A percentile compares a stretch with the other conserved stretches of the same genome.
These are phyloP conservation scores for Hirsutella minnesotensis DNA, from an alignment of 2,329 filamentous ascomycete species.

Conservation along the genomic window DNA sequence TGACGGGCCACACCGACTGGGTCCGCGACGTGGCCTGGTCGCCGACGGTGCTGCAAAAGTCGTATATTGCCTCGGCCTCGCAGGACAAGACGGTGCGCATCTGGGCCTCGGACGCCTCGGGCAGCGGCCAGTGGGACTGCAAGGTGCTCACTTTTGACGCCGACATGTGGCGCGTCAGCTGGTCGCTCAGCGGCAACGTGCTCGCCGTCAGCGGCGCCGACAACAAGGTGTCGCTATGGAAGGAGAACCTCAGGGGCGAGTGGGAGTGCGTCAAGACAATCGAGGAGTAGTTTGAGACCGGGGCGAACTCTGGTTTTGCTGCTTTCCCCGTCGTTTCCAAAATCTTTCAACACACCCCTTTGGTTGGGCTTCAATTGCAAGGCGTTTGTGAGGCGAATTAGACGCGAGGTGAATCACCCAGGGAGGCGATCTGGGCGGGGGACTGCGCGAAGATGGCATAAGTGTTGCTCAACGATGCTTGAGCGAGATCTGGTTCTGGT, in stretches of 20 bases:
- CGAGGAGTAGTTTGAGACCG: constrained; percentile 51
- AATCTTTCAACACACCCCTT: no score
- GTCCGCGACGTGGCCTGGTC: constrained; percentile 96
- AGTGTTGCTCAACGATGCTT: no score
- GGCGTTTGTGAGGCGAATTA: constrained; percentile 22
- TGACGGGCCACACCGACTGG: constrained; percentile 87
- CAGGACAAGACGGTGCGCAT: constrained; percentile 97
- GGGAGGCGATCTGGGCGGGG: no score
- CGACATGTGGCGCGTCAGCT: constrained; percentile 91
- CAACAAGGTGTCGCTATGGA: constrained; percentile 96
- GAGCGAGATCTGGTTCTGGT: not conserved
- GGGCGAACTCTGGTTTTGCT: no score
- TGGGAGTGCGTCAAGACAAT: constrained; percentile 98
- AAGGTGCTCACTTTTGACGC: constrained; percentile 82
- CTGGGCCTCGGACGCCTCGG: constrained; percentile 65
- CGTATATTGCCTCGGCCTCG: constrained; percentile 88
- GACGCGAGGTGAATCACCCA: not conserved
- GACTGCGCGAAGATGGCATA: no score
- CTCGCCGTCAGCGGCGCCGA: constrained; percentile 87
- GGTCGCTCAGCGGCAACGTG: constrained; percentile 94
- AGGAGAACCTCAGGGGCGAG: constrained; percentile 91
- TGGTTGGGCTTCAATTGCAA: constrained; percentile 9
- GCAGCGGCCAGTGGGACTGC: constrained; percentile 65
- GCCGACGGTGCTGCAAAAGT: constrained; percentile 87
- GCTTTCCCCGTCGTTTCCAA: no score